Evolutionary conservation across 164 flowering plant genomes (phyloP).

Genomic region (Aristolochia contorta): DNA sequence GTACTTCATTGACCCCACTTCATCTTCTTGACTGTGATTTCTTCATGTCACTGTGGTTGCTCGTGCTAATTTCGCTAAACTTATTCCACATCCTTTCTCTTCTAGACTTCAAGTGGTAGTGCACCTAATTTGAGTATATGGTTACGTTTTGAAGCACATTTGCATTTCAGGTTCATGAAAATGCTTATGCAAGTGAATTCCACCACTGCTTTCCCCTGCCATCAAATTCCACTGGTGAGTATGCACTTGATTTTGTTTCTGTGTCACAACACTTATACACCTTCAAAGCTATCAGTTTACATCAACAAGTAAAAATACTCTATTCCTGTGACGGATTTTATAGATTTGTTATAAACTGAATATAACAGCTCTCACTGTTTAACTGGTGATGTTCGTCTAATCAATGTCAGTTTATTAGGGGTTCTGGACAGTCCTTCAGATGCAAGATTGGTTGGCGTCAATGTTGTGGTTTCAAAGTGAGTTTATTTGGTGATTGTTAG

Average conservation of each 20-base stretch:
- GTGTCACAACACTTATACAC: not conserved
- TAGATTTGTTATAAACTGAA: not conserved
- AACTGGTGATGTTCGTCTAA: not conserved
- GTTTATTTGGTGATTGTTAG: not conserved
- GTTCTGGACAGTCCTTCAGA: slow-evolving; percentile 30
- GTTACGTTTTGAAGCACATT: not conserved
- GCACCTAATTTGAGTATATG: not conserved
- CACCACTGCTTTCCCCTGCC: slow-evolving; percentile 90
- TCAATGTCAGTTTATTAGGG: slow-evolving; percentile 25
- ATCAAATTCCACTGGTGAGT: slow-evolving; percentile 64
- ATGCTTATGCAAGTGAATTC: slow-evolving; percentile 82
- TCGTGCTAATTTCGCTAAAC: not conserved
- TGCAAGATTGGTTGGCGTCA: slow-evolving; percentile 59
- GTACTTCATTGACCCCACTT: slow-evolving; percentile 23
- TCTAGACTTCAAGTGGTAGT: not conserved
- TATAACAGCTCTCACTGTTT: not conserved
- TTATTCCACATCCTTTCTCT: no score
- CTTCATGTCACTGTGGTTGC: not conserved
- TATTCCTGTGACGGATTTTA: not conserved
- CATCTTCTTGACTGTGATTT: not conserved
- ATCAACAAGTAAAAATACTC: not conserved
- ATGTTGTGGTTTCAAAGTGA: slow-evolving; percentile 68
- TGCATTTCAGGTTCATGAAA: slow-evolving; percentile 84
- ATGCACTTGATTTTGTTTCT: not conserved
- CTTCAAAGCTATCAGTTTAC: not conserved